phyloP scores from a whole-genome alignment of 2,329 filamentous ascomycete species.

The Chaetomium globosum region DNA sequence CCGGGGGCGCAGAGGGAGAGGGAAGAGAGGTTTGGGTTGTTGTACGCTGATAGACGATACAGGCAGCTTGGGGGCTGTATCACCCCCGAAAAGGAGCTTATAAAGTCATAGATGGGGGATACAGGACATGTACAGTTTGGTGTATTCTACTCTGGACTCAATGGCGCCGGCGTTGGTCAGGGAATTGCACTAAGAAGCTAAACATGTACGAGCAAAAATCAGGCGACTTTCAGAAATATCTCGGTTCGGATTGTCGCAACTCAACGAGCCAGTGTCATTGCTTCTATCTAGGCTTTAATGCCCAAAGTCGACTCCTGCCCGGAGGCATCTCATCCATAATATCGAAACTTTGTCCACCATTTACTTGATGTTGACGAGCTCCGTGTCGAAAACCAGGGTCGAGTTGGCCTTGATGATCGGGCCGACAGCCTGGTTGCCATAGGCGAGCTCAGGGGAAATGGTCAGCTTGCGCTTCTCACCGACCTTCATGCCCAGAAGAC shows the following conservation, averaged over 20 bases:
- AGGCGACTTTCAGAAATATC: neutral
- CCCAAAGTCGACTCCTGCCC: neutral
- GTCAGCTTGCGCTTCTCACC: conserved; percentile 40
- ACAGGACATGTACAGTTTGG: neutral
- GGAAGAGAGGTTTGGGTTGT: conserved; percentile 47
- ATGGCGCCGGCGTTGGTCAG: conserved; percentile 24
- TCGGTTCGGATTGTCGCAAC: conserved; percentile 9
- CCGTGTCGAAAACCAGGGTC: conserved; percentile 38
- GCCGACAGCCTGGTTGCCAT: conserved; percentile 33
- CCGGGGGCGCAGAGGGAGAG: conserved; percentile 28
- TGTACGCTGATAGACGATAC: conserved; percentile 55
- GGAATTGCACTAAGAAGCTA: conserved; percentile 4
- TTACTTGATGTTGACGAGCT: conserved; percentile 36
- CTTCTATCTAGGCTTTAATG: neutral
- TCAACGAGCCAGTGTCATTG: neutral
- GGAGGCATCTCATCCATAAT: conserved; percentile 2
- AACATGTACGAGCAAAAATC: conserved; percentile 14
- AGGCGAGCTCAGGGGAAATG: conserved; percentile 35
- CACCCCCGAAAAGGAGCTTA: conserved; percentile 48
- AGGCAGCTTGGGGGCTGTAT: conserved; percentile 54
- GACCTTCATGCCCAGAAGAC: conserved; percentile 39
- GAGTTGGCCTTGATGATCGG: conserved; percentile 36
- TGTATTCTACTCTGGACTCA: neutral
- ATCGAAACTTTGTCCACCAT: neutral
- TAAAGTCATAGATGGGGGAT: conserved; percentile 11